Evolutionary conservation across 495 filamentous ascomycete species (phyloP), one percentile per base, ranked within the genome.

Genomic region (Hapsidospora chrysogenum): DNA sequence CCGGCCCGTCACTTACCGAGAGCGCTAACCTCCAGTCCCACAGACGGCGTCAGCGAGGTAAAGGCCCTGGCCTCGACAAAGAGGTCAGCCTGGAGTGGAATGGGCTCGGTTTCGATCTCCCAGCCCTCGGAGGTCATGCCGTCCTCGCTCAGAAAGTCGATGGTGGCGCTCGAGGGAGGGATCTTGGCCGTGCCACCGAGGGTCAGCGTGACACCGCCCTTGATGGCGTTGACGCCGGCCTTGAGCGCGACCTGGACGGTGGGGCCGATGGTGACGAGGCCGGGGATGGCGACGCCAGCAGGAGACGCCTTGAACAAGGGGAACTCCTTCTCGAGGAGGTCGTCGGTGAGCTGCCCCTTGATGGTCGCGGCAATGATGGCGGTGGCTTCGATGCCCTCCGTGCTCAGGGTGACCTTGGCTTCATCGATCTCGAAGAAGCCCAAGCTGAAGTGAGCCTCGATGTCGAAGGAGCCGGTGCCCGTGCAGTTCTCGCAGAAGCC

Each of bases 11-110:
- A n/a, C n/a, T n/a, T n/a, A n/a, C n/a, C n/a, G n/a, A n/a, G n/a
- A n/a, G n/a, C n/a, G n/a, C n/a, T n/a, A n/a, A n/a, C n/a, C 36
- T 46, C 44, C 20, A 46, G 9, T n/a, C 44, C 44, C 3, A 46
- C 18, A 6, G 29, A 31, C 2, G 40, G 32, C 20, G 27, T 40
- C n/a, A 46, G 22, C 13, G 38, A 46, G 9, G 37, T 30, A n/a
- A 20, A 16, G 2, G 40, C 44, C 29, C 33, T 40, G 8, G 28
- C 41, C 23, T 40, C 40, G 22, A 46, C 31, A 10, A 31, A 23
- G 6, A 27, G 30, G 20, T 40, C 41, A 10, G 37, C 36, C 23
- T 32, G 32, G 10, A 46, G 17, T 1, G 40, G 40, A 8, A 40
- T 36, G 5, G 34, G 37, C 34, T 46, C 23, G 33, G 43, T 37